A percentile compares a stretch with the other conserved stretches of the same genome.
Evolutionary conservation across 805 yeast genomes (phyloP).

Genomic region (Yarrowia sp.): DNA sequence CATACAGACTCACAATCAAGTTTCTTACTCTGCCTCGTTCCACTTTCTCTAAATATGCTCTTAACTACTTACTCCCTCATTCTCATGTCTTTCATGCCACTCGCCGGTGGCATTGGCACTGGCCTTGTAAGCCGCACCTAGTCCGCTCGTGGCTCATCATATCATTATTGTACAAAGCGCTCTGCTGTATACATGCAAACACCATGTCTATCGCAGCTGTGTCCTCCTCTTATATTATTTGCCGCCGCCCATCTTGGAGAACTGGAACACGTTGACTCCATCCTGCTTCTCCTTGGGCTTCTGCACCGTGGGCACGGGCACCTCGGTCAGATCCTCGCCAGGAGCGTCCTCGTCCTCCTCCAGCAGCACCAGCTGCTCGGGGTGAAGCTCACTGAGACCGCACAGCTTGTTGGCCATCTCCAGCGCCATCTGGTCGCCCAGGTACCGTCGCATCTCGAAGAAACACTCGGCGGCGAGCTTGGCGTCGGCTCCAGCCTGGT

Average conservation of each 20-base stretch:
- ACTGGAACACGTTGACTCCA: slow-evolving; percentile 45
- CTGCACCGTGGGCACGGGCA: slow-evolving; percentile 39
- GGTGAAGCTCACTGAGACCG: slow-evolving; percentile 50
- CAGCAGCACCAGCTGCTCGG: slow-evolving; percentile 32
- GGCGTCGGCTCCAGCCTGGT: slow-evolving; percentile 56
- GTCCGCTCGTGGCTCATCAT: slow-evolving; percentile 23
- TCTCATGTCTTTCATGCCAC: neutral
- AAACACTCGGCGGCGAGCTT: slow-evolving; percentile 54
- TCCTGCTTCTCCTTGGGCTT: slow-evolving; percentile 37
- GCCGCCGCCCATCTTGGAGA: slow-evolving; percentile 48
- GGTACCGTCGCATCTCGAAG: slow-evolving; percentile 52
- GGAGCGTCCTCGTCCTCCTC: slow-evolving; percentile 30
- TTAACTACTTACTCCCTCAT: slow-evolving; percentile 5
- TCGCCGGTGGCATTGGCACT: neutral
- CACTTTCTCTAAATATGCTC: neutral
- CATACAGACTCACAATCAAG: no score
- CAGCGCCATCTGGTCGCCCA: slow-evolving; percentile 48
- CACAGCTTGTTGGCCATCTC: slow-evolving; percentile 50
- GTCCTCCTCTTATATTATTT: slow-evolving; percentile 21
- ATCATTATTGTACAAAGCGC: slow-evolving; percentile 36
- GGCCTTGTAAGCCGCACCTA: no score
- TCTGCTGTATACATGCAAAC: slow-evolving; percentile 24
- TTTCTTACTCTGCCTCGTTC: no score
- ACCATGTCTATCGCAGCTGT: slow-evolving; percentile 25
- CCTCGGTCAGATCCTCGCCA: slow-evolving; percentile 34